phyloP scores from a whole-genome alignment of 495 filamentous ascomycete species.

The Astrothelium subdiscretum region DNA sequence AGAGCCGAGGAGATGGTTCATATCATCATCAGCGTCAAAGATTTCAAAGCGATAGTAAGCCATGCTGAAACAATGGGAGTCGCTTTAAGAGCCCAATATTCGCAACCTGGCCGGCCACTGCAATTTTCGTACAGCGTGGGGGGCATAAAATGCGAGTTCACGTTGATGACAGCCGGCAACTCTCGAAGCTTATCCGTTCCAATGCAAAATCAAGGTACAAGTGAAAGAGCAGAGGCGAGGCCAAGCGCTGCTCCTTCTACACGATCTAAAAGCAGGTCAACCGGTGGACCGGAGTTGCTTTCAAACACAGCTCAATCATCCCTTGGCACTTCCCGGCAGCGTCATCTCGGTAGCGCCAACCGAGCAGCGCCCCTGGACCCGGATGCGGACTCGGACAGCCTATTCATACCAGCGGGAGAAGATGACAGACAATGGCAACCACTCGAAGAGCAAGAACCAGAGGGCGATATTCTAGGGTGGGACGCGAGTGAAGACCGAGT shows the following conservation, averaged over 20 bases:
- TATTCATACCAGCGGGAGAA: slow-evolving; percentile 65
- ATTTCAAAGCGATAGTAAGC: slow-evolving; percentile 79
- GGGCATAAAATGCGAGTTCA: slow-evolving; percentile 75
- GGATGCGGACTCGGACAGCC: slow-evolving; percentile 59
- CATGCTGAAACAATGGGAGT: slow-evolving; percentile 71
- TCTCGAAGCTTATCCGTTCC: slow-evolving; percentile 37
- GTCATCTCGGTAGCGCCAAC: neutral
- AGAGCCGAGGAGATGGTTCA: slow-evolving; percentile 67
- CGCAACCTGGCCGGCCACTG: slow-evolving; percentile 66
- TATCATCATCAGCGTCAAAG: slow-evolving; percentile 82
- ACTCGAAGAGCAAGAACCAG: slow-evolving; percentile 56
- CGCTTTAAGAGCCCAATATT: slow-evolving; percentile 65
- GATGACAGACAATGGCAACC: slow-evolving; percentile 76
- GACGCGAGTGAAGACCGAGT: slow-evolving; percentile 50
- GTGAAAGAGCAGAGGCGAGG: neutral
- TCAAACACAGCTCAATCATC: slow-evolving; percentile 2
- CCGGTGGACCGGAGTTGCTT: slow-evolving; percentile 17
- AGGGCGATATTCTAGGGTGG: slow-evolving; percentile 65
- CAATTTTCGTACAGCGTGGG: slow-evolving; percentile 65
- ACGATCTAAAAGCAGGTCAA: slow-evolving; percentile 7
- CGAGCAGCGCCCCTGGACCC: slow-evolving; percentile 32
- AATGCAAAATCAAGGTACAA: slow-evolving; percentile 8
- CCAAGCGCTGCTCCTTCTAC: neutral
- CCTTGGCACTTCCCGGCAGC: neutral
- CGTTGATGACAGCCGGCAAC: slow-evolving; percentile 90